Evolutionary conservation across 345 rosid species (phyloP).

Genomic region (Eucalyptus tenuipes): DNA sequence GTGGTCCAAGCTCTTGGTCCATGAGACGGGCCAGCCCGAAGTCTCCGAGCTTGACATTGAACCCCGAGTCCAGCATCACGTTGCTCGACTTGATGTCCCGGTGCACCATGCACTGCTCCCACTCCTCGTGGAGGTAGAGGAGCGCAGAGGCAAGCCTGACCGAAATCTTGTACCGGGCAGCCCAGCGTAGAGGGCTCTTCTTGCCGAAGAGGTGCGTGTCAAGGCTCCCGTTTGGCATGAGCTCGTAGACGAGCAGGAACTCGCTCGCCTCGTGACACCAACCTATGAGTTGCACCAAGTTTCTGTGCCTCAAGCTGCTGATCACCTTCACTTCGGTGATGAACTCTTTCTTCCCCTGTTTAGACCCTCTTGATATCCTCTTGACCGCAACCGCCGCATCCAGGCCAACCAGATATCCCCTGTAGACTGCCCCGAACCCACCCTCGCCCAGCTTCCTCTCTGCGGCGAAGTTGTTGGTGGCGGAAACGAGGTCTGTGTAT

Average conservation of each 20-base stretch:
- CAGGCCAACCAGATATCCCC: background rate
- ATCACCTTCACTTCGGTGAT: conserved; percentile 16
- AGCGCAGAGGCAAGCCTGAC: conserved; percentile 14
- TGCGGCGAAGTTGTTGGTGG: conserved; percentile 1
- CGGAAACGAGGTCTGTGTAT: background rate
- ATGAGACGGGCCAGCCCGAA: conserved; percentile 51
- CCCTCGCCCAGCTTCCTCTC: conserved; percentile 10
- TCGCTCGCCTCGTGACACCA: conserved; percentile 17
- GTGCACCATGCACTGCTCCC: conserved; percentile 18
- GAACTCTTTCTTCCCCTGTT: conserved; percentile 9
- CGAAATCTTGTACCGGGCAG: background rate
- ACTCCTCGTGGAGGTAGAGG: conserved; percentile 10
- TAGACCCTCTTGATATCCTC: conserved; percentile 2
- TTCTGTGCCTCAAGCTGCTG: conserved; percentile 10
- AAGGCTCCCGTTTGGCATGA: conserved; percentile 1
- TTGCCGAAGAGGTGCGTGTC: conserved; percentile 6
- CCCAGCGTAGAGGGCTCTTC: conserved; percentile 3
- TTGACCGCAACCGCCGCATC: conserved; percentile 5
- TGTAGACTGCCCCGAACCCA: conserved; percentile 17
- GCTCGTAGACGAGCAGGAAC: conserved; percentile 12
- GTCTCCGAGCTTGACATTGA: conserved; percentile 56
- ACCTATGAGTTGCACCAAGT: conserved; percentile 18
- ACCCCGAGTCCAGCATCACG: conserved; percentile 30
- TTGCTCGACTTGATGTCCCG: conserved; percentile 23
- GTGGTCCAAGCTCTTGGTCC: conserved; percentile 38